Evolutionary conservation across 148 eudicot genomes (phyloP).

Genomic region (Tetragonia tetragonoides): DNA sequence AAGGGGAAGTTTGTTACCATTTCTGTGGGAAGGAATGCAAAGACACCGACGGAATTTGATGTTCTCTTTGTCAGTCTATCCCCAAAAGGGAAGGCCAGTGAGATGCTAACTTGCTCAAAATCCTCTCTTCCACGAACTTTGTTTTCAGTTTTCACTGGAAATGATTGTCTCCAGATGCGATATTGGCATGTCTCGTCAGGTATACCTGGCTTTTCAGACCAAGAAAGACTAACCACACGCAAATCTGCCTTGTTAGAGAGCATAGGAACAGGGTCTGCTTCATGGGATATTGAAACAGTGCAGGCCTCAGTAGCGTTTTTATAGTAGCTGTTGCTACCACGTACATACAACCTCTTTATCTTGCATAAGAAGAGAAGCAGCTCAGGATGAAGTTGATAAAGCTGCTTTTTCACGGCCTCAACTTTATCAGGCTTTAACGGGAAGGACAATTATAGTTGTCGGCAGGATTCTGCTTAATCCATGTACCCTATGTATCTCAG

Average conservation of each 20-base stretch:
- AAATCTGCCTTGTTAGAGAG: constrained; percentile 26
- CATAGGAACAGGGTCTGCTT: constrained; percentile 19
- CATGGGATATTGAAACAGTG: constrained; percentile 32
- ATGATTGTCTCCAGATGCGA: constrained; percentile 34
- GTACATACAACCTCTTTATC: constrained; percentile 30
- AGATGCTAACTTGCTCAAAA: constrained; percentile 31
- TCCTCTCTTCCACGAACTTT: constrained; percentile 31
- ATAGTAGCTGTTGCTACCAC: constrained; percentile 6
- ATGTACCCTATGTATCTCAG: constrained; percentile 27
- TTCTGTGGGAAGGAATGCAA: constrained; percentile 38
- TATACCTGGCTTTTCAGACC: neutral
- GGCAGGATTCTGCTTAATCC: constrained; percentile 22
- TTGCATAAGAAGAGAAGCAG: constrained; percentile 38
- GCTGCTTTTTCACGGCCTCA: constrained; percentile 31
- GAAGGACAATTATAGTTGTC: constrained; percentile 39
- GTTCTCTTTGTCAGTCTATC: constrained; percentile 30
- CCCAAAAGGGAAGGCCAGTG: constrained; percentile 44
- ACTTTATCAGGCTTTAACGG: constrained; percentile 41
- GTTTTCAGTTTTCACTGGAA: constrained; percentile 33
- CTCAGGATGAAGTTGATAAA: constrained; percentile 37
- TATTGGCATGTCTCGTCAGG: constrained; percentile 29
- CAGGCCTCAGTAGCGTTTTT: constrained; percentile 9
- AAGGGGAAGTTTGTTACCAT: constrained; percentile 46
- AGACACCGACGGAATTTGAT: constrained; percentile 29
- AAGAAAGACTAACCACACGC: constrained; percentile 25